Conservation (phyloP, 345 rosid genomes). For the Raphanus sativus region DNA sequence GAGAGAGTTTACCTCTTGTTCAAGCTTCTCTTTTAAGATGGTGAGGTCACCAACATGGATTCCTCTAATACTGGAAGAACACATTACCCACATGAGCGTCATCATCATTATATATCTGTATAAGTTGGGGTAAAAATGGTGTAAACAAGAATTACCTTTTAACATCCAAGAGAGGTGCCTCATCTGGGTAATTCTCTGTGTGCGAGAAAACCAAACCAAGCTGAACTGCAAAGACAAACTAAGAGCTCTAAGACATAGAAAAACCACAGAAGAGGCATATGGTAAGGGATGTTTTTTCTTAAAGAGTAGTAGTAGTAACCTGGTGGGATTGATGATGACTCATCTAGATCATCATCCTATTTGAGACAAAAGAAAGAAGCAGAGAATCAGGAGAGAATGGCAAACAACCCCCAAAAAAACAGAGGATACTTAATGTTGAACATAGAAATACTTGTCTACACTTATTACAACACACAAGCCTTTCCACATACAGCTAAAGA, state of each 20-base stretch:
- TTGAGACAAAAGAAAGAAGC: slow-evolving; percentile 3
- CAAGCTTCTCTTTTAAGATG: slow-evolving; percentile 78
- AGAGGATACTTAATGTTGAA: neutral
- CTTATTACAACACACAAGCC: neutral
- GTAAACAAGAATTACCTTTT: slow-evolving; percentile 55
- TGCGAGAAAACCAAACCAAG: slow-evolving; percentile 86
- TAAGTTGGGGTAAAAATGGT: neutral
- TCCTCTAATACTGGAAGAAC: slow-evolving; percentile 69
- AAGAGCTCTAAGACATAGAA: slow-evolving; percentile 23
- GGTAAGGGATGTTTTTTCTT: neutral
- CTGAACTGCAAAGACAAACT: slow-evolving; percentile 63
- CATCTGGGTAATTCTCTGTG: slow-evolving; percentile 88
- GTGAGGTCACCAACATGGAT: slow-evolving; percentile 69
- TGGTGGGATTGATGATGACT: slow-evolving; percentile 55
- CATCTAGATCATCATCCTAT: slow-evolving; percentile 83
- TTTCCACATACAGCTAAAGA: neutral
- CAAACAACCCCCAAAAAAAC: neutral
- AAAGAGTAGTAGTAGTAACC: slow-evolving; percentile 46
- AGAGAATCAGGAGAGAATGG: slow-evolving; percentile 1
- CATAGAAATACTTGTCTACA: neutral
- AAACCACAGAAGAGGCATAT: slow-evolving; percentile 11
- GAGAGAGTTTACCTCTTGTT: slow-evolving; percentile 64
- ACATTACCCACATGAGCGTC: slow-evolving; percentile 12
- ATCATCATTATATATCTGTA: neutral
- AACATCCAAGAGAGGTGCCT: slow-evolving; percentile 75